Evolutionary conservation across 2,329 filamentous ascomycete species (phyloP).

Genomic region (Zopfia rhizophila): DNA sequence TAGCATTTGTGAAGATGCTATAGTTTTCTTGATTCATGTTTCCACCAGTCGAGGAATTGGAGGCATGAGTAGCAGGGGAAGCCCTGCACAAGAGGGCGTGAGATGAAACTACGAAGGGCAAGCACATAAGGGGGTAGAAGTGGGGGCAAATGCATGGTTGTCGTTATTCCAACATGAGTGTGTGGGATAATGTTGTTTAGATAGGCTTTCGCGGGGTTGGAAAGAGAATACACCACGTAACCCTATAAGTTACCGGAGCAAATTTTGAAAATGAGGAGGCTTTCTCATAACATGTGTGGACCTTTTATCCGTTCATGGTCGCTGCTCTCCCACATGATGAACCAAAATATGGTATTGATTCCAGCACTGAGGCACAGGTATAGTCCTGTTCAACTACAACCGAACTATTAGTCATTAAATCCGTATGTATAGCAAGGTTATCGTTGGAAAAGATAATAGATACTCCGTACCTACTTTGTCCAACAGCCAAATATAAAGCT

Average conservation of each 20-base stretch:
- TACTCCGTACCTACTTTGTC: too few relatives aligned
- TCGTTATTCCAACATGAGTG: constrained; percentile 1
- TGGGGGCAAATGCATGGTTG: constrained; percentile 1
- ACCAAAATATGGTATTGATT: constrained; percentile 3
- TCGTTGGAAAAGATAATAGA: too few relatives aligned
- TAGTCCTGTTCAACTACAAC: not conserved
- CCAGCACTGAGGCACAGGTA: not conserved
- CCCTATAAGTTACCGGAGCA: not conserved
- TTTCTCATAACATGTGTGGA: too few relatives aligned
- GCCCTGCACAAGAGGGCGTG: not conserved
- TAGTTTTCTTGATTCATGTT: too few relatives aligned
- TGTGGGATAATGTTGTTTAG: not conserved
- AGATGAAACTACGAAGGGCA: not conserved
- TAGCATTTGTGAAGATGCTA: too few relatives aligned
- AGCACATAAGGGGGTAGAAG: not conserved
- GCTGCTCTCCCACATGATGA: constrained; percentile 2
- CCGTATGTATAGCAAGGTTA: too few relatives aligned
- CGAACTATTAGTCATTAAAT: too few relatives aligned
- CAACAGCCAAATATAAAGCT: constrained; percentile 8
- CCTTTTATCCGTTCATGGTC: constrained; percentile 9
- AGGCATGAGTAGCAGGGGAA: too few relatives aligned
- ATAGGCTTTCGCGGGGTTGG: not conserved
- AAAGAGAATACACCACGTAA: constrained; percentile 1
- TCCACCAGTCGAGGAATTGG: too few relatives aligned
- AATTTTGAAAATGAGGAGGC: too few relatives aligned